Conservation (phyloP, 257 asterid genomes). For the Eustoma russellianum region DNA sequence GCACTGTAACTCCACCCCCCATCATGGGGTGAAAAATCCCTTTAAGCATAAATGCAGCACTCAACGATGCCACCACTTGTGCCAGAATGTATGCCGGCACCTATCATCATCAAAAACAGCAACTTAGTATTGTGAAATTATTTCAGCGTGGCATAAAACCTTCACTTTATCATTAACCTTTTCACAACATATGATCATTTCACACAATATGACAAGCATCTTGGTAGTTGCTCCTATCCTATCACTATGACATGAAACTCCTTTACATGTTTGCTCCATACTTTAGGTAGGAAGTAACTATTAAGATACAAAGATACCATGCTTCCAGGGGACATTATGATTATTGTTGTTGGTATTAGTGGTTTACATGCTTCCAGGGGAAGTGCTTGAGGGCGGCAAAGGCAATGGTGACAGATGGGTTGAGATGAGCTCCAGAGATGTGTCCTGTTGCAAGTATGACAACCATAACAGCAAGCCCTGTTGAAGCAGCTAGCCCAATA, state of each 20-base stretch:
- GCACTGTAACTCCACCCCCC: constrained; percentile 86
- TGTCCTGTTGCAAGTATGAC: constrained; percentile 90
- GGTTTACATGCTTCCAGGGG: constrained; percentile 67
- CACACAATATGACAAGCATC: too few species aligned
- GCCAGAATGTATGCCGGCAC: constrained; percentile 72
- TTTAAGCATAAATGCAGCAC: constrained; percentile 56
- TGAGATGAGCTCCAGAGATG: constrained; percentile 93
- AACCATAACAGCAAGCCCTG: constrained; percentile 86
- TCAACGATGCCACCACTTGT: constrained; percentile 58
- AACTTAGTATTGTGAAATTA: too few species aligned
- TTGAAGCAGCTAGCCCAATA: constrained; percentile 55
- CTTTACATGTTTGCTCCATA: not conserved
- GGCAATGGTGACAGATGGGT: constrained; percentile 80
- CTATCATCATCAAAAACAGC: constrained; percentile 15
- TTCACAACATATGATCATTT: not conserved
- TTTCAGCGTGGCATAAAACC: too few species aligned
- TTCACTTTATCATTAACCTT: not conserved
- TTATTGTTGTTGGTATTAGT: not conserved
- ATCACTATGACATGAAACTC: too few species aligned
- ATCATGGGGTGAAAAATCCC: constrained; percentile 51
- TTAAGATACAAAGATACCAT: too few species aligned
- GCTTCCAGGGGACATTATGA: too few species aligned
- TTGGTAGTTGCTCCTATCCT: too few species aligned
- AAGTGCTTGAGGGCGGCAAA: constrained; percentile 82
- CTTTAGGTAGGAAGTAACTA: too few species aligned